These are phyloP conservation scores for Salix koriyanagi DNA, from an alignment of 345 rosid genomes.

Conservation along the genomic window DNA sequence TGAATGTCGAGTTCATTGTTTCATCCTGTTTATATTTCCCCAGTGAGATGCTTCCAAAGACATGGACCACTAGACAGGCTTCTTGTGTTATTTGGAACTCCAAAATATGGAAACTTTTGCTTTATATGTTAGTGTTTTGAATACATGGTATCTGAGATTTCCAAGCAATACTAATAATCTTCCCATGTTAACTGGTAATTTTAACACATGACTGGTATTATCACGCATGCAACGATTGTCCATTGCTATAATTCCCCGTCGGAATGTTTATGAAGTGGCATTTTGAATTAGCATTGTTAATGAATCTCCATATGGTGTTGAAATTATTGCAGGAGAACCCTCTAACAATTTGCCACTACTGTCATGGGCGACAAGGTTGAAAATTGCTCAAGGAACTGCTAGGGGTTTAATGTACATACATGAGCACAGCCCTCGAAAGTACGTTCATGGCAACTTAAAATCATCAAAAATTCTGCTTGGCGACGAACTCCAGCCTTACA, in stretches of 20 bases:
- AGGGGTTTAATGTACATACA: slow-evolving; percentile 81
- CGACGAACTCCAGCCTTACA: slow-evolving; percentile 69
- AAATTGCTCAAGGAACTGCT: slow-evolving; percentile 83
- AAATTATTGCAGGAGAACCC: slow-evolving; percentile 45
- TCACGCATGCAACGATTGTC: neutral
- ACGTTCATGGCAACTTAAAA: slow-evolving; percentile 75
- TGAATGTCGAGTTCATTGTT: slow-evolving; percentile 9
- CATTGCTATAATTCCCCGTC: neutral
- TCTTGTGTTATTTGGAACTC: neutral
- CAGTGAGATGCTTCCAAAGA: neutral
- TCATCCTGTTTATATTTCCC: neutral
- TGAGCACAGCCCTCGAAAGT: slow-evolving; percentile 66
- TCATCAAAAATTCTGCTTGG: slow-evolving; percentile 82
- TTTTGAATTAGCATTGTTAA: neutral
- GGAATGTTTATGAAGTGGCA: neutral
- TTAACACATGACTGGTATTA: neutral
- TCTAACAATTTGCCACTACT: slow-evolving; percentile 44
- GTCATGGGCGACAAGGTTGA: slow-evolving; percentile 73
- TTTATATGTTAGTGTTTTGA: neutral
- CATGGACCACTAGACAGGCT: slow-evolving; percentile 17
- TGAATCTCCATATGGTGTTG: neutral
- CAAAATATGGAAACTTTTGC: neutral
- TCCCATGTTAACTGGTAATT: neutral
- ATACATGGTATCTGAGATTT: neutral
- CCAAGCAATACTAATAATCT: neutral